Evolutionary conservation across 495 filamentous ascomycete genomes (phyloP), one percentile per base, ranked within the genome.

Genomic region (Talaromyces ruber): DNA sequence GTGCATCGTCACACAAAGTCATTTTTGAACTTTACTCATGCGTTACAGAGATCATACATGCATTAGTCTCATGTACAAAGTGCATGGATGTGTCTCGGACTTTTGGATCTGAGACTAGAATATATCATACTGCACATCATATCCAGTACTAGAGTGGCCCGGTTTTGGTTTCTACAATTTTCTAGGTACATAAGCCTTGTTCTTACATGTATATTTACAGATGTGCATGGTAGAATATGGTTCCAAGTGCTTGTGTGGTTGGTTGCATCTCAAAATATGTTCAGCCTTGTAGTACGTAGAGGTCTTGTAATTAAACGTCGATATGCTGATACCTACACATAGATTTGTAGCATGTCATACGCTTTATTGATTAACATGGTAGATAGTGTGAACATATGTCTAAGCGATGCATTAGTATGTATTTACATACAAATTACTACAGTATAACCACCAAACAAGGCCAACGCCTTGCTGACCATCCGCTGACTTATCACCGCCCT

Each of bases 401-500:
- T 16, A 39, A 16, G 34, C 34, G 34, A 39, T 47, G n/a, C 21
- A 47, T 47, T 8, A 2, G 39, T 52, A 52, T 52, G 24, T 52
- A 53, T 53, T 24, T 53, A 53, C 50, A 14, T 25, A 51, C 25
- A 14, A 53, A 14, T 9, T 7, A 53, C 50, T 26, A 53, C 28
- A 53, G 11, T 18, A 25, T 28, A 14, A n/a, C 2, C 3, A 52
- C 24, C 6, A 6, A 53, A 28, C 50, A n/a, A n/a, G n/a, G 24
- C 57, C 57, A 45, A 43, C 34, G 12, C 57, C 54, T 58, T 26
- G 34, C 34, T 59, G 9, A 59, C 28, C 34, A 45, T 59, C 28
- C 22, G 4, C 1, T 8, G 28, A 32, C 21, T 16, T 21, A 59
- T 70, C 71, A 80, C 28, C 74, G 76, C 22, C 69, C 76, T 28